Base-by-base conservation (phyloP, 2,329 filamentous ascomycete genomes). In the Aureobasidium sp. region DNA sequence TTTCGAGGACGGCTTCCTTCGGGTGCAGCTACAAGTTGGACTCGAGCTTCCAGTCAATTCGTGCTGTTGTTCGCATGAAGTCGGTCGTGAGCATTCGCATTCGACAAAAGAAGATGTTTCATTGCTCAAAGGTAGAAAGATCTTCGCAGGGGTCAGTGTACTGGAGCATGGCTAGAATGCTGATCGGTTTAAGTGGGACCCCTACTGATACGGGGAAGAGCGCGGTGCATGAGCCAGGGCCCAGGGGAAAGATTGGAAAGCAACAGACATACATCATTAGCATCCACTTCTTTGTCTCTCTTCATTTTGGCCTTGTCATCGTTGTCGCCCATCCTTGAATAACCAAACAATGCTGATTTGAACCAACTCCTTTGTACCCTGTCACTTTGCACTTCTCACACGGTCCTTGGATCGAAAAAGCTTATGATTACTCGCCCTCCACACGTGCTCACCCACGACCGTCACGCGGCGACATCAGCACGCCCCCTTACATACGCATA, bases 221-320 rank as follows among this genome's bases (percentile, higher is more conserved):
- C 27, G 27, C 7, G 27, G 45, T 34, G 52, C 52, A 54, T 42
- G 27, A 45, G 39, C 39, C 53, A 57, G 53, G 39, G 53, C 53
- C 52, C 39, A 45, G 53, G 53, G 53, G 41, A 57, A 41, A 57
- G 41, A 48, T 30, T 30, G 27, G 15, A 45, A 48, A 37, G 39
- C 37, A 44, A 42, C 54, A 59, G 54, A 30, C 50, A 54, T 54
- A 59, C 54, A 59, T 59, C 54, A 59, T 37, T 21, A 30, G 25
- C 34, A 37, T 39, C 42, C 50, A 41, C 36, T 54, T 54, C 30
- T 29, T 47, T 59, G 30, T 59, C 25, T 37, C 37, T 32, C 27
- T 13, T 27, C 53, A 27, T 36, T 32, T 39, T 15, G 27, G 27
- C 30, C 30, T 37, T 48, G 44, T 59, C 54, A 39, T 30, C 42